Conservation (phyloP, 2,329 filamentous ascomycete genomes). For the Pseudophaeomoniella oleicola region DNA sequence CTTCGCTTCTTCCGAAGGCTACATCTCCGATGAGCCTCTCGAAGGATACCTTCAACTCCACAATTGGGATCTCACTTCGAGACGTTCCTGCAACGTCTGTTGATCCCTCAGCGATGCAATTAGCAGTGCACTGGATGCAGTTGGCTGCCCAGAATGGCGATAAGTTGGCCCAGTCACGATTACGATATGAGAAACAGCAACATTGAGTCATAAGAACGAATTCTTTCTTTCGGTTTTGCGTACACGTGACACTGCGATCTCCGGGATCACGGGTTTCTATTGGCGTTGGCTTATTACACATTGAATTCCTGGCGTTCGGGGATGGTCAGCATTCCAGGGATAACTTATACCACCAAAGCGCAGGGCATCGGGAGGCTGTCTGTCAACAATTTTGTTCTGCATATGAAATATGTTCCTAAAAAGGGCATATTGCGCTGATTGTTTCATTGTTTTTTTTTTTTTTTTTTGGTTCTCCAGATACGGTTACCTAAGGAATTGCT, state of each 20-base stretch:
- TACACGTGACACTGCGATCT: background rate
- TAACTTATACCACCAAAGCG: background rate
- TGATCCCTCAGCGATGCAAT: constrained; percentile 54
- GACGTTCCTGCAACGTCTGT: background rate
- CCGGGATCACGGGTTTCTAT: background rate
- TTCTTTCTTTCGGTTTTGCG: too few relatives aligned
- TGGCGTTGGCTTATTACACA: background rate
- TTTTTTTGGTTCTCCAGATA: too few relatives aligned
- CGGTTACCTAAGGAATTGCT: too few relatives aligned
- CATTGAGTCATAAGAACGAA: background rate
- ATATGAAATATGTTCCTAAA: background rate
- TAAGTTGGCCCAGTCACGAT: constrained; percentile 49
- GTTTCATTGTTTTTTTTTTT: too few relatives aligned
- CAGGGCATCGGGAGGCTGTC: background rate
- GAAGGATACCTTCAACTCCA: constrained; percentile 77
- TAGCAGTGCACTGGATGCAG: constrained; percentile 97
- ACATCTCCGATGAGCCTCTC: constrained; percentile 74
- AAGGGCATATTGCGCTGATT: too few relatives aligned
- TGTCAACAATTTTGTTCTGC: background rate
- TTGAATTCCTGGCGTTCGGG: background rate
- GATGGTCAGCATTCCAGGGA: background rate
- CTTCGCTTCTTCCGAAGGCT: constrained; percentile 65
- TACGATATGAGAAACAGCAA: background rate
- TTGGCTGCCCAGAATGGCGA: constrained; percentile 75
- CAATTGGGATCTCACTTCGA: constrained; percentile 24